A percentile compares a stretch with the other conserved stretches of the same genome.
Conservation (phyloP, 768 basidiomycete species). For the Serpula lacrymans region DNA sequence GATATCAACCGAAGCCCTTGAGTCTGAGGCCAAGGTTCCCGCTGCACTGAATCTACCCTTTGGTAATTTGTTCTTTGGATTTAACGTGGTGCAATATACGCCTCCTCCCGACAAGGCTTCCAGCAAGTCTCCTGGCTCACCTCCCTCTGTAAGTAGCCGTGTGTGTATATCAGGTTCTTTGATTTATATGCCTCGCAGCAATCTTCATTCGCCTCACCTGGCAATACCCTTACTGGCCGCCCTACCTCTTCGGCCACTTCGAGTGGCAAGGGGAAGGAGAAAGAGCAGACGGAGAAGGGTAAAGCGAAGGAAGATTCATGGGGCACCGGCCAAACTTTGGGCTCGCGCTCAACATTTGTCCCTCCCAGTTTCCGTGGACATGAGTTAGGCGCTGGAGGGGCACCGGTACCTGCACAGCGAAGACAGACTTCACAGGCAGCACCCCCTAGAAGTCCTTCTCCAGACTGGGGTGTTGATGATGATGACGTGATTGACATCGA, state of each 20-base stretch:
- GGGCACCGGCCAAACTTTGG: constrained; percentile 50
- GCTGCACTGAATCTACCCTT: constrained; percentile 88
- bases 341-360: constrained; percentile 35
- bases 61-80: constrained; percentile 97
- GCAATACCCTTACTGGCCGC: constrained; percentile 64
- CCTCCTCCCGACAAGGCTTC: constrained; percentile 39
- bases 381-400: constrained; percentile 54
- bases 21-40: constrained; percentile 75
- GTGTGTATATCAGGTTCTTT: constrained; percentile 4
- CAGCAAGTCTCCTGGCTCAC: constrained; percentile 25
- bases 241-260: constrained; percentile 28
- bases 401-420: constrained; percentile 43
- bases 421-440: constrained; percentile 30
- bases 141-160: constrained; percentile 32
- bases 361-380: constrained; percentile 32
- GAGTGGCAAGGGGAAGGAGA: constrained; percentile 55
- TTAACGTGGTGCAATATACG: constrained; percentile 69
- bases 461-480: constrained; percentile 81
- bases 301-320: constrained; percentile 34
- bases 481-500: constrained; percentile 84
- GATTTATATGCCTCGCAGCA: constrained; percentile 29
- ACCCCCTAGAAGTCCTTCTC: constrained; percentile 60
- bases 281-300: constrained; percentile 31
- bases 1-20: constrained; percentile 76
- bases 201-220: constrained; percentile 59